Base-by-base conservation (phyloP, 1,139 yeast species). In the Hyphopichia pseudoburtonii region DNA sequence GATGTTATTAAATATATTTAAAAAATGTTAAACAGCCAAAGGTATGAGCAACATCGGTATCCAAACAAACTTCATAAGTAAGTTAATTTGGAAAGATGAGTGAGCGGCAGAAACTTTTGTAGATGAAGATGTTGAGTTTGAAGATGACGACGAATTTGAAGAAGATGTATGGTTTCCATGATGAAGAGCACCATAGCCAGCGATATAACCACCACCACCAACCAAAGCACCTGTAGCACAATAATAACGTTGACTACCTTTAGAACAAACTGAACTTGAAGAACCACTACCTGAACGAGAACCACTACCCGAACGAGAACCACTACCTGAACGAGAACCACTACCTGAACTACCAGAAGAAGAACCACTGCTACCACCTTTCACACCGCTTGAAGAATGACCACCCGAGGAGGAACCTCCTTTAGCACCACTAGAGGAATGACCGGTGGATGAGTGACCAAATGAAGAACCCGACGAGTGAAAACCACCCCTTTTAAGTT, bases 121-220 rank as follows among this genome's bases (percentile, higher is more conserved):
- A n/a, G n/a, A n/a, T n/a, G n/a, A n/a, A n/a, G n/a, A n/a, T n/a
- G n/a, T n/a, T n/a, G n/a, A n/a, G n/a, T n/a, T n/a, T n/a, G n/a
- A n/a, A n/a, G n/a, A n/a, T n/a, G n/a, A n/a, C n/a, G n/a, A n/a
- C n/a, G n/a, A n/a, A n/a, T n/a, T n/a, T n/a, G n/a, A n/a, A n/a
- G n/a, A n/a, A n/a, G n/a, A n/a, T n/a, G n/a, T n/a, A n/a, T n/a
- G n/a, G n/a, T n/a, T n/a, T n/a, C n/a, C n/a, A n/a, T n/a, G n/a
- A n/a, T n/a, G n/a, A n/a, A n/a, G n/a, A n/a, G n/a, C 21, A 19
- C 19, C 15, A 24, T 29, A 29, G 3, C 26, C 26, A 12, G 23
- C 24, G 18, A 12, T n/a, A 15, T 27, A 32, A 18, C 34, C 34
- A 26, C 30, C 34, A 25, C 30, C 30, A 24, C 30, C 34, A 25